Conservation (phyloP, 805 yeast genomes). For the Candida quercuum region DNA sequence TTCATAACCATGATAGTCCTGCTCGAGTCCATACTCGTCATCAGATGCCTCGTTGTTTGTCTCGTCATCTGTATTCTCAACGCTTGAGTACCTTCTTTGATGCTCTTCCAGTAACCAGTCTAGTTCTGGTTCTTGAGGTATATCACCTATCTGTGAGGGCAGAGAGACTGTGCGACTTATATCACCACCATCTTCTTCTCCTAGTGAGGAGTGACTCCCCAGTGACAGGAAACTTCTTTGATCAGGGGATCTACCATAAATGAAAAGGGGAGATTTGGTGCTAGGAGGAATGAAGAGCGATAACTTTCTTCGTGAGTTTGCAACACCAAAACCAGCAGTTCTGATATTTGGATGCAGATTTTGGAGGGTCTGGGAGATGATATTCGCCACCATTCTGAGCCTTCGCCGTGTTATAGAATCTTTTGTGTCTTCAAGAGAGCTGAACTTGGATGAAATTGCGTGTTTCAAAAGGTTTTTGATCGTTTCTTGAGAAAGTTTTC, state of each 20-base stretch:
- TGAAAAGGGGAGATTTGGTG: constrained; percentile 35
- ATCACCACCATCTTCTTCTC: constrained; percentile 27
- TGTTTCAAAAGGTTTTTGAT: too few relatives aligned
- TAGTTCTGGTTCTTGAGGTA: constrained; percentile 26
- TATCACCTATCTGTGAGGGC: constrained; percentile 34
- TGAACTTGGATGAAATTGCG: too few relatives aligned
- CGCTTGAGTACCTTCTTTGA: constrained; percentile 31
- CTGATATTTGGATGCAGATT: constrained; percentile 32
- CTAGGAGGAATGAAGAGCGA: constrained; percentile 35
- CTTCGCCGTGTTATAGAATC: neutral
- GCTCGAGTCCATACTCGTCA: constrained; percentile 3
- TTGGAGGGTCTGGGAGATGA: constrained; percentile 15
- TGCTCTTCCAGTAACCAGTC: constrained; percentile 37
- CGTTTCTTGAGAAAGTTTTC: too few relatives aligned
- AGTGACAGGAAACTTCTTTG: constrained; percentile 35
- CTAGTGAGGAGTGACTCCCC: constrained; percentile 25
- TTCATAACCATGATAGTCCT: constrained; percentile 21
- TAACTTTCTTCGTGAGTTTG: constrained; percentile 33
- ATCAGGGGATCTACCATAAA: constrained; percentile 26
- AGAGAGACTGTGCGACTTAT: constrained; percentile 35
- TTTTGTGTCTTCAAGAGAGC: neutral
- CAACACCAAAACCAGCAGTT: constrained; percentile 38
- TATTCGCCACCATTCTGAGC: constrained; percentile 10
- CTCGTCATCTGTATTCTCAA: constrained; percentile 16
- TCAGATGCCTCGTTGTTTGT: constrained; percentile 14